Evolutionary conservation across 2,329 filamentous ascomycete species (phyloP).

Genomic region (Xylaria sp.): DNA sequence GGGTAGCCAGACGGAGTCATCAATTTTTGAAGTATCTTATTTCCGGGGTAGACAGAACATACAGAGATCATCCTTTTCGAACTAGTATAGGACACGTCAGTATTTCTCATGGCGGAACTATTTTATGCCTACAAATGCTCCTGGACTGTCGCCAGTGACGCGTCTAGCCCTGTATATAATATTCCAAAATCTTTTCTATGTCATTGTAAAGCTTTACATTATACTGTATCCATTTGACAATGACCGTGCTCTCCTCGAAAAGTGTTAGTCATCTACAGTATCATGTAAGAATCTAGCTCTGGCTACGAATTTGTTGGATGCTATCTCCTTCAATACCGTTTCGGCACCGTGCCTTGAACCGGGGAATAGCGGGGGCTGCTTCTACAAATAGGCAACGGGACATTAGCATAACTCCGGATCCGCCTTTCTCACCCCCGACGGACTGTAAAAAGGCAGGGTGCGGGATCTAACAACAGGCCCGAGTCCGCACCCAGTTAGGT

Average conservation of each 20-base stretch:
- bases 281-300: neutral
- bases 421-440: neutral
- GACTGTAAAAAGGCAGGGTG: neutral
- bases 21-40: neutral
- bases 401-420: neutral
- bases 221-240: neutral
- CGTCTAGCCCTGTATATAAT: neutral
- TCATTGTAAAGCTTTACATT: neutral
- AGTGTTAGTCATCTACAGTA: neutral
- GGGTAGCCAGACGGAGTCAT: neutral
- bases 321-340: no score
- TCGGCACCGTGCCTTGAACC: no score
- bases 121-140: slow-evolving; percentile 8
- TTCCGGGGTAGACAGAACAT: neutral
- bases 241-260: neutral
- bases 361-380: no score
- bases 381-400: neutral
- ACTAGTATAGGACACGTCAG: slow-evolving; percentile 1
- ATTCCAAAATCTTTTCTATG: neutral
- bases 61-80: neutral
- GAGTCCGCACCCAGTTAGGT: neutral
- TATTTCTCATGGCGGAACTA: slow-evolving; percentile 9
- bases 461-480: neutral
- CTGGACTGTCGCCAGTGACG: neutral
- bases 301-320: neutral